Conservation (phyloP, 805 yeast genomes). For the Ogataea nonfermentans region DNA sequence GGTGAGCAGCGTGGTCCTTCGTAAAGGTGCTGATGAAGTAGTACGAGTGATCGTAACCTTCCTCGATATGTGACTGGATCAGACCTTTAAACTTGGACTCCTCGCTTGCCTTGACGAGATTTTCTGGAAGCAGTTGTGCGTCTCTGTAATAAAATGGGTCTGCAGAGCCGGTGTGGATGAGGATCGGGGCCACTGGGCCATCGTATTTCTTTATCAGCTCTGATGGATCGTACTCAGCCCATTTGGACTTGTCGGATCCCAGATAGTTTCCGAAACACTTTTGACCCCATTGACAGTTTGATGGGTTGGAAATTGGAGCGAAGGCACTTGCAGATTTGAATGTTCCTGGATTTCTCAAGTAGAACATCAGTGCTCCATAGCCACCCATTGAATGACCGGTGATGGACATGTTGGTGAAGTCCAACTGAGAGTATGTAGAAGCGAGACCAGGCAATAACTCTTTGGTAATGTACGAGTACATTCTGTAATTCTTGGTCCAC, state of each 20-base stretch:
- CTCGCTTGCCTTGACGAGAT: conserved; percentile 58
- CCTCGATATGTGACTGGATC: conserved; percentile 59
- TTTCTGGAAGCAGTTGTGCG: conserved; percentile 71
- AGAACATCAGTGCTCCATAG: conserved; percentile 77
- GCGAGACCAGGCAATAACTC: conserved; percentile 64
- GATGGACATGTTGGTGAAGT: conserved; percentile 65
- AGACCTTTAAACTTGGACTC: conserved; percentile 58
- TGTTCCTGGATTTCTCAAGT: conserved; percentile 63
- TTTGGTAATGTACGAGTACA: conserved; percentile 78
- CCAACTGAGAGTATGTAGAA: conserved; percentile 44
- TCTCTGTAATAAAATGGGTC: conserved; percentile 64
- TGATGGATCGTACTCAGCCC: conserved; percentile 86
- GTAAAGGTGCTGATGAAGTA: conserved; percentile 80
- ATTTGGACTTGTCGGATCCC: conserved; percentile 56
- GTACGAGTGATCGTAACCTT: conserved; percentile 90
- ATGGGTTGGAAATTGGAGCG: conserved; percentile 86
- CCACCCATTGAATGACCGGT: conserved; percentile 99
- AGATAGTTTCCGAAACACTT: conserved; percentile 80
- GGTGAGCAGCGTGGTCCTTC: conserved; percentile 81
- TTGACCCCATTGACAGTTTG: conserved; percentile 79
- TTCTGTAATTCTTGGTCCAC: conserved; percentile 70
- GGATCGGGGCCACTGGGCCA: conserved; percentile 56
- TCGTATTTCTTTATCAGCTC: conserved; percentile 57
- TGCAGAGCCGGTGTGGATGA: conserved; percentile 78
- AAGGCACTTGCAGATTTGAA: conserved; percentile 85